Conservation (phyloP, 441 rosid species). For the Syzygium malaccense region DNA sequence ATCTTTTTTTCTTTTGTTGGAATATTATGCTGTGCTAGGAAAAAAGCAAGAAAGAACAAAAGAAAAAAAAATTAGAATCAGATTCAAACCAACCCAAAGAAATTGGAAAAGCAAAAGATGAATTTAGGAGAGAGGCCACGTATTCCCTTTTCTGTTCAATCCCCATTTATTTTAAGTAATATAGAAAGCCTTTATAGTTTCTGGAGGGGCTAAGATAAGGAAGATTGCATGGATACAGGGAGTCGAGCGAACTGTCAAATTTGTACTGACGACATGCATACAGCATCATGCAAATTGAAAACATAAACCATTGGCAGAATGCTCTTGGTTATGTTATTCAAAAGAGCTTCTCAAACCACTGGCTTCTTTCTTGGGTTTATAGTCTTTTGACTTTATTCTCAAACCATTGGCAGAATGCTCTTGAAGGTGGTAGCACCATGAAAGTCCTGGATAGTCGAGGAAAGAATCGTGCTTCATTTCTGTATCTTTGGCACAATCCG, state of each 20-base stretch:
- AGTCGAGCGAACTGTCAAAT: not conserved
- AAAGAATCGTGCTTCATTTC: not conserved
- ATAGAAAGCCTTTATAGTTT: not conserved
- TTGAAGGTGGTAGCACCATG: not conserved
- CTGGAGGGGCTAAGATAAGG: not conserved
- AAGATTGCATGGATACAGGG: not conserved
- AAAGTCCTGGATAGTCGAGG: not conserved
- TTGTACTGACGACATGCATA: not conserved
- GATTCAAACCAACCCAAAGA: not conserved
- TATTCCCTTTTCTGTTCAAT: not conserved
- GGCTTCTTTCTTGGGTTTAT: not conserved
- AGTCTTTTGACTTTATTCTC: not conserved
- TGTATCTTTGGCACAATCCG: constrained; percentile 8
- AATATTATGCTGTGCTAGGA: not conserved
- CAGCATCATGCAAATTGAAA: not conserved
- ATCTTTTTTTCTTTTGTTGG: not conserved
- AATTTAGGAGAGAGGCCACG: not conserved
- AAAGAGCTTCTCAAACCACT: not conserved
- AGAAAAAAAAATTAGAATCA: not conserved
- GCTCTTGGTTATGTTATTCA: not conserved
- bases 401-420: no score
- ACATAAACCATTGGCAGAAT: not conserved
- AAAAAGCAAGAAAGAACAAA: not conserved
- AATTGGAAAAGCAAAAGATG: not conserved
- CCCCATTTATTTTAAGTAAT: not conserved